Evolutionary conservation across 805 yeast species (phyloP), one percentile per base, ranked within the genome.

Genomic region (Blastobotrys parvus): DNA sequence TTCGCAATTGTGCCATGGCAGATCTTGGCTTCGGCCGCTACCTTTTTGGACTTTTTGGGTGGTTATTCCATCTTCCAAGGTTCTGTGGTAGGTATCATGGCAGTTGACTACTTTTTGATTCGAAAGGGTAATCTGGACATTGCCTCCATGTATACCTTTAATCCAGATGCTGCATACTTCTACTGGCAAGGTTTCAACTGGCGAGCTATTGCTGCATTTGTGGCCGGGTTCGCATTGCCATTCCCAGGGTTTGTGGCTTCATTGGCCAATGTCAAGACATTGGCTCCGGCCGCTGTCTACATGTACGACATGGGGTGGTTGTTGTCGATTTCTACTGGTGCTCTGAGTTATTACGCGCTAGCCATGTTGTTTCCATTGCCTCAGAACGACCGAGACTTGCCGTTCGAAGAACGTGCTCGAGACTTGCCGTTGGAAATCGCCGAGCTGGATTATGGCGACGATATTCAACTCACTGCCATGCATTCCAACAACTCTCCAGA

Each of bases 101-200:
- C 63, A 16, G 56, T 64, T 30, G 76, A 72, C 39, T 69, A 54
- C 53, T 67, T 58, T 55, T 19, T 71, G 3, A 62, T 70, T n/a
- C 61, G 75, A 51, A 59, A 62, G 23, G 59, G 64, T 39, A 61
- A 64, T 41, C 44, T 72, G 43, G 68, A 69, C 46, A 54, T 74
- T 15, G 51, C 64, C 4, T 71, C 72, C 43, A 53, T 71, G 35
- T 75, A 66, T 56, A 57, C 61, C 16, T 54, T 52, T 21, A 51
- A 54, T 25, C 50, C 52, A 13, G 48, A 56, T 10, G 72, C 72
- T 3, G 58, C 59, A 21, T 75, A 71, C 54, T 67, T 67, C 59
- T 69, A 68, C 56, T 58, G 61, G 56, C 49, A 60, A 25, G 78
- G 78, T 8, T 35, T 66, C 48, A 71, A 73, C 55, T 68, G 67